Conservation (phyloP, 2,329 filamentous ascomycete genomes). For the Fusarium transvaalense region DNA sequence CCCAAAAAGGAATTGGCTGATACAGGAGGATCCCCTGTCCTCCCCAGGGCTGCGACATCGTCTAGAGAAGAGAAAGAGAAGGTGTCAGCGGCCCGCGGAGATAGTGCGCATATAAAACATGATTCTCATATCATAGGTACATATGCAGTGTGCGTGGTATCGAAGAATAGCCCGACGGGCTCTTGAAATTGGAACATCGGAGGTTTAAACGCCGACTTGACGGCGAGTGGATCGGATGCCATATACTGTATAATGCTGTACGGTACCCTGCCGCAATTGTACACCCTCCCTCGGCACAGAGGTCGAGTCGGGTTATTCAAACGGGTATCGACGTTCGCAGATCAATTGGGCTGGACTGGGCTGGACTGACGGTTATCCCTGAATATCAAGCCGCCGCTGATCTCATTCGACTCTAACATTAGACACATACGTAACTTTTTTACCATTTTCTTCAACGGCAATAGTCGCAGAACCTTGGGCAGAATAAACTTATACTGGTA, state of each 20-base stretch:
- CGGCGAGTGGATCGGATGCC: slow-evolving; percentile 18
- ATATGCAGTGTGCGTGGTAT: not conserved
- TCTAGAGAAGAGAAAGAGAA: no score
- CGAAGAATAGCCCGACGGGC: slow-evolving; percentile 17
- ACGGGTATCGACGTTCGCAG: slow-evolving; percentile 11
- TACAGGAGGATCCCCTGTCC: not conserved
- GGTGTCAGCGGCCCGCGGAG: slow-evolving; percentile 3
- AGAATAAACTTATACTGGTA: slow-evolving; percentile 1
- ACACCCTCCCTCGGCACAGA: slow-evolving; percentile 37
- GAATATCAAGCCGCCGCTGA: slow-evolving; percentile 16
- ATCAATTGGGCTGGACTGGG: slow-evolving; percentile 12
- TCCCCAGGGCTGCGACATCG: slow-evolving; percentile 2
- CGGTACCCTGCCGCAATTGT: not conserved
- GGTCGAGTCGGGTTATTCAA: slow-evolving; percentile 26
- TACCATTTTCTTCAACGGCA: not conserved
- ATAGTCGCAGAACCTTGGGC: not conserved
- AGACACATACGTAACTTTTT: not conserved
- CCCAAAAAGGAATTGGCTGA: not conserved
- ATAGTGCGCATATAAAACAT: slow-evolving; percentile 18
- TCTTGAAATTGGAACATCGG: slow-evolving; percentile 32
- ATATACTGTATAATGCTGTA: not conserved
- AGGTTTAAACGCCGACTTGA: slow-evolving; percentile 37
- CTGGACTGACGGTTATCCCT: slow-evolving; percentile 1
- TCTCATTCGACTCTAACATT: slow-evolving; percentile 20
- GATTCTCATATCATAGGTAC: not conserved